Evolutionary conservation across 2,329 filamentous ascomycete species (phyloP), one percentile per base, ranked within the genome.

Genomic region (Magnaporthiopsis rhizophila): DNA sequence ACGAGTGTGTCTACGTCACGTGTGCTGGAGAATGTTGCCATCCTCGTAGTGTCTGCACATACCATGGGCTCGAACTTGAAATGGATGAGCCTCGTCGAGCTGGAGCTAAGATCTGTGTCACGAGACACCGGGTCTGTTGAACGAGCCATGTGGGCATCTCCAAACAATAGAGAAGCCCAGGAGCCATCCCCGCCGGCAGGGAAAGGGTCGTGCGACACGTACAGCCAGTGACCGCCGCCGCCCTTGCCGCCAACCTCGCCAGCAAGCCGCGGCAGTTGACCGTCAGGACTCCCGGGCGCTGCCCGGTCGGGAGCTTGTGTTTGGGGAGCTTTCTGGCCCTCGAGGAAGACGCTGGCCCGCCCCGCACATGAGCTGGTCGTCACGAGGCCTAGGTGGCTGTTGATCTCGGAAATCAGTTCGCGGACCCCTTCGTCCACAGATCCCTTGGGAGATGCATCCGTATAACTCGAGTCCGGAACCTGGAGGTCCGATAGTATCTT

Each of bases 11-110:
- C 13, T 2, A 30, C 38, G 50, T 5, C 26, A 62, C 8, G 18
- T 56, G 15, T 13, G 13, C 18, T 13, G 15, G 21, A 21, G 38
- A 15, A 53, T 28, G 60, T 56, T 56, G 36, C 45, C 15, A 15
- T 26, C 15, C 0, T 9, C 7, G 30, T 15, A 4, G 15, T 61
- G 11, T 5, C 12, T 18, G 12, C n/a, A 73, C 86, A 73, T 82
- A 96, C 93, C 92, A 97, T 92, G 5, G 93, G 92, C 74, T 97
- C 93, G 72, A 96, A 97, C 75, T 96, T 95, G 77, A 97, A 90
- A 75, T 94, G 91, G 62, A 97, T 82, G 74, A 84, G 76, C 71
- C 62, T 69, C 71, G 64, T 26, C 67, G 73, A 65, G n/a, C 45
- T 11, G 11, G 45, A 53, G 45, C 45, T 11, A 53, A 6, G 3